These are phyloP conservation scores for Mrakia hoshinonis DNA, from an alignment of 768 basidiomycete genomes.

Conservation along the genomic window DNA sequence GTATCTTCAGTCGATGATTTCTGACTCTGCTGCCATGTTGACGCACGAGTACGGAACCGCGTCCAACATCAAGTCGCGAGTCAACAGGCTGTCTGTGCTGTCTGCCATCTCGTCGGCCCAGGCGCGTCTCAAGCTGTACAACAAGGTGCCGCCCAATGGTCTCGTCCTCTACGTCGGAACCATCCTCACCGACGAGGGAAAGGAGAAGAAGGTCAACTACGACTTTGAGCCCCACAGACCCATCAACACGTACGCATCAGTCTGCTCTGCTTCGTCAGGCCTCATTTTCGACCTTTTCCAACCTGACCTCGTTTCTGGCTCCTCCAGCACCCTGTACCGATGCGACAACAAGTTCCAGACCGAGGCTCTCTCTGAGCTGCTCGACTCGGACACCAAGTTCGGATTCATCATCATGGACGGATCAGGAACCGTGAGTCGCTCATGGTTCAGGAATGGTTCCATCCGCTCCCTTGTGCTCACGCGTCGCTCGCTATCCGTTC, in stretches of 20 bases:
- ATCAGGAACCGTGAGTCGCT: conserved; percentile 21
- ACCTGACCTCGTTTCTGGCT: background rate
- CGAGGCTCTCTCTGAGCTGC: conserved; percentile 87
- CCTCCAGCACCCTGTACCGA: conserved; percentile 77
- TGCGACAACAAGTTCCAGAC: conserved; percentile 99
- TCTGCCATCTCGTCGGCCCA: conserved; percentile 98
- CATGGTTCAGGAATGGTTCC: conserved; percentile 44
- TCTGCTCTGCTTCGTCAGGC: background rate
- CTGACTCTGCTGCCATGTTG: conserved; percentile 86
- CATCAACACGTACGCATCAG: conserved; percentile 79
- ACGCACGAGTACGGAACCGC: conserved; percentile 97
- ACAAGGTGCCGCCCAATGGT: conserved; percentile 90
- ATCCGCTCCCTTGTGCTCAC: background rate
- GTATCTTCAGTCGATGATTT: conserved; percentile 61
- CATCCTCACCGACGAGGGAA: conserved; percentile 94
- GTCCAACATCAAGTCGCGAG: conserved; percentile 99
- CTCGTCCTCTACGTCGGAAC: conserved; percentile 97
- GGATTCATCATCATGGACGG: conserved; percentile 99
- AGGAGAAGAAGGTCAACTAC: conserved; percentile 98
- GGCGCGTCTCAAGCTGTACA: conserved; percentile 92
- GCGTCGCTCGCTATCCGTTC: background rate
- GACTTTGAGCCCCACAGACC: conserved; percentile 99
- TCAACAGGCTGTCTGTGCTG: conserved; percentile 92
- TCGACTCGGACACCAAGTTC: conserved; percentile 94
- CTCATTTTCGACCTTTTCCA: background rate